Base-by-base conservation (phyloP, 2,329 filamentous ascomycete genomes). In the Knufia fluminis region DNA sequence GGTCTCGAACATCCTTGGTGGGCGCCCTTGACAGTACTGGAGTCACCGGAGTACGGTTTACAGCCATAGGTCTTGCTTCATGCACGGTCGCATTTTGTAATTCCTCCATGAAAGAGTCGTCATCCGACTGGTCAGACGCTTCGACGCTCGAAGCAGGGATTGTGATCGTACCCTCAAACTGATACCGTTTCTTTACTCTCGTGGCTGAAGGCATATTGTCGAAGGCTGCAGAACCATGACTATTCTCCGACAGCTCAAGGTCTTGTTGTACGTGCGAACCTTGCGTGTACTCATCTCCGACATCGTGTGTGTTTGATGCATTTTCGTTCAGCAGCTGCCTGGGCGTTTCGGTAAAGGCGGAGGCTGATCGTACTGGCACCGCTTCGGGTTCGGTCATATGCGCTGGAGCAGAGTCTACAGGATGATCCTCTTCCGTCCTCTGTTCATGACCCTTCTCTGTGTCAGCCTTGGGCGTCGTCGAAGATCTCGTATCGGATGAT, bases 71-170 rank as follows among this genome's bases (percentile, higher is more conserved):
- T 62, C 83, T 84, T n/a, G 88, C 88, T 68, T 95, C 80, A 62
- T 92, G 78, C 16, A 94, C 71, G 1, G 84, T 89, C 23, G 88
- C 89, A 49, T 80, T 85, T 59, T 87, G 85, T 49, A 94, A 70
- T 67, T 94, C 89, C 50, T 94, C 85, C 78, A 94, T 85, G 54
- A 90, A 78, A 14, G 80, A 83, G 61, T 92, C 86, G 63, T 91
- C 86, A n/a, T 85, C 82, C 22, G 68, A 75, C 35, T 79, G 68
- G 62, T 77, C 76, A 36, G 74, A 71, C 17, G 65, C 60, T 46
- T 71, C 66, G 8, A 65, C 45, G 4, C 36, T 46, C 20, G 51
- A 20, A 14, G 24, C 3, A 3, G 47, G 33, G 14, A 57, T 57
- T 3, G 12, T 7, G 31, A 48, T 39, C 4, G 3, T 39, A 23